These are phyloP conservation scores for Trichoderma pleuroti DNA, from an alignment of 2,329 filamentous ascomycete species.

Conservation along the genomic window DNA sequence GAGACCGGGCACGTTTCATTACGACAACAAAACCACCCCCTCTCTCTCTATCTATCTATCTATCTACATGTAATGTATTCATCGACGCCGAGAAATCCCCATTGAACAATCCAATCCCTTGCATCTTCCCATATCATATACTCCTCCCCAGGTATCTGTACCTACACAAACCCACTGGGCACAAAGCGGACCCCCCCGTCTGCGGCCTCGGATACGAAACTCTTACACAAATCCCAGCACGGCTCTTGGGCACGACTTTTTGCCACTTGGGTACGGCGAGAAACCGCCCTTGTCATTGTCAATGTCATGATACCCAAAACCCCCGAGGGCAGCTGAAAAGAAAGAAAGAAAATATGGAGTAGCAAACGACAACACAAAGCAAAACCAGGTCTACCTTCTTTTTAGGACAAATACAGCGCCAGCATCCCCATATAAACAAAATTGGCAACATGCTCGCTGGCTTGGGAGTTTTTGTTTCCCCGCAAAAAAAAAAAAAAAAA, in stretches of 20 bases:
- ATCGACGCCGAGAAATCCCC: not conserved
- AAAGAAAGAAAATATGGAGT: too few species aligned
- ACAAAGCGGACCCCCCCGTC: not conserved
- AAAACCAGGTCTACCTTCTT: too few species aligned
- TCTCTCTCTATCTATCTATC: not conserved
- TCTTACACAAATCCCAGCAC: not conserved
- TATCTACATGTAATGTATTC: not conserved
- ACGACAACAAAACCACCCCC: not conserved
- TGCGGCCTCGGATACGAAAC: not conserved
- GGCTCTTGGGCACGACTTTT: constrained; percentile 5
- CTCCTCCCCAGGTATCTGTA: not conserved
- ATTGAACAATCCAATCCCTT: not conserved
- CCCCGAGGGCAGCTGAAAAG: not conserved
- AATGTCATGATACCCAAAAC: not conserved
- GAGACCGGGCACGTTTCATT: not conserved
- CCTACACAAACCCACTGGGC: not conserved
- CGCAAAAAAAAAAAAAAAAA: too few species aligned
- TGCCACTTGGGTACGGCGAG: constrained; percentile 1
- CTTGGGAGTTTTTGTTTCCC: not conserved
- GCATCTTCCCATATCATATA: not conserved
- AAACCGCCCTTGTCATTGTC: not conserved
- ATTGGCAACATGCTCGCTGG: not conserved
- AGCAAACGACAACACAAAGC: too few species aligned
- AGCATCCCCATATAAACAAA: not conserved
- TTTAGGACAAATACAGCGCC: not conserved